Conservation (phyloP, 257 asterid genomes). For the Ligustrum vulgare region DNA sequence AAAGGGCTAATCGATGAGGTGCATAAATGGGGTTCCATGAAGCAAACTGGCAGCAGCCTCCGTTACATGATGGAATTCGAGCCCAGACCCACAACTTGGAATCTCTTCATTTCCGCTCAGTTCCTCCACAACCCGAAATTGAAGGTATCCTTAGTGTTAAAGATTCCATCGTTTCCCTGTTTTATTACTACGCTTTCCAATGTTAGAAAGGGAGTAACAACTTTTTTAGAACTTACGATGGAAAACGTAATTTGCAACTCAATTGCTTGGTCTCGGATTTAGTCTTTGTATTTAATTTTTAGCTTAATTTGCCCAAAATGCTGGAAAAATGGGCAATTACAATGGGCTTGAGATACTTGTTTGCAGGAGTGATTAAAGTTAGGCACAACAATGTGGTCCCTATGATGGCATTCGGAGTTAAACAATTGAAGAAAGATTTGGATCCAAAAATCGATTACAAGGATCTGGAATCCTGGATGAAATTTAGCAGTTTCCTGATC, state of each 20-base stretch:
- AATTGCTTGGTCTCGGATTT: neutral
- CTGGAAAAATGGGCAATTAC: too few species aligned
- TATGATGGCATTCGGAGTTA: constrained; percentile 95
- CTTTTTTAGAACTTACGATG: too few species aligned
- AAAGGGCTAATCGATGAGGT: constrained; percentile 64
- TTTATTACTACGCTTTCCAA: neutral
- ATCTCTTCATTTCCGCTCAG: constrained; percentile 76
- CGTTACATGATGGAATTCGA: constrained; percentile 96
- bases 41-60: constrained; percentile 83
- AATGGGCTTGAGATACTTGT: neutral
- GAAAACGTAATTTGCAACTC: neutral
- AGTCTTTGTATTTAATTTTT: neutral
- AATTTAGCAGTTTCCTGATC: constrained; percentile 81
- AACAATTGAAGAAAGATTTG: constrained; percentile 78
- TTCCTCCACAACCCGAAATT: constrained; percentile 78
- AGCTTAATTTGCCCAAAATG: too few species aligned
- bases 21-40: constrained; percentile 73
- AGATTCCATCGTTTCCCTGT: neutral
- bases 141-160: constrained; percentile 41
- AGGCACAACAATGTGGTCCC: constrained; percentile 96
- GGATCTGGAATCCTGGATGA: constrained; percentile 71
- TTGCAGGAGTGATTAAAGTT: constrained; percentile 50
- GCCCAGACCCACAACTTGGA: constrained; percentile 58
- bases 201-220: neutral
- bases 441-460: constrained; percentile 50